Evolutionary conservation across 2,329 filamentous ascomycete genomes (phyloP).

Genomic region (Aspergillus japonicus): DNA sequence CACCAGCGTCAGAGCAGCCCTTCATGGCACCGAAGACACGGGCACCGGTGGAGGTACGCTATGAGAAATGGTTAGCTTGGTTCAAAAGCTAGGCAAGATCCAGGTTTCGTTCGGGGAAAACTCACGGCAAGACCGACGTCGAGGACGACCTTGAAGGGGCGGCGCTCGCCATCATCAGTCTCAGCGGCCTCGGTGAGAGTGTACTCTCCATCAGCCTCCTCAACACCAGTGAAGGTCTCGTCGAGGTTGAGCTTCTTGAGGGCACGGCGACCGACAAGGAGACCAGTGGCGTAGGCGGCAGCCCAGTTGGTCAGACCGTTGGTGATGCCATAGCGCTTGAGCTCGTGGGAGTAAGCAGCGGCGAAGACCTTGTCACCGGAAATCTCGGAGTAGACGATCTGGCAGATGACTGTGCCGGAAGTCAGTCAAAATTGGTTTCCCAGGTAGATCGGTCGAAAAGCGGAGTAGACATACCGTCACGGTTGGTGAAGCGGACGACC

Average conservation of each 20-base stretch:
- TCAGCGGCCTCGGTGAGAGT: constrained; percentile 91
- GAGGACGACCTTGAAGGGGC: constrained; percentile 98
- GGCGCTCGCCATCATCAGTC: constrained; percentile 80
- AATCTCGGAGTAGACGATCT: constrained; percentile 96
- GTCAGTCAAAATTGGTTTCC: not conserved
- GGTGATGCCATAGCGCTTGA: constrained; percentile 93
- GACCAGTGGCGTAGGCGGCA: constrained; percentile 92
- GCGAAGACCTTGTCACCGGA: constrained; percentile 95
- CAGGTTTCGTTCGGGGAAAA: no score
- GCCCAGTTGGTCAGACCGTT: constrained; percentile 99
- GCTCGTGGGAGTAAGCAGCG: constrained; percentile 94
- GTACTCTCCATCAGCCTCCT: constrained; percentile 96
- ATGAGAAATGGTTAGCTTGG: no score
- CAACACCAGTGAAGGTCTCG: constrained; percentile 89
- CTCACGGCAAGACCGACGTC: constrained; percentile 81
- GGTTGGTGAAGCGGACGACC: constrained; percentile 99
- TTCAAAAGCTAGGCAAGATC: no score
- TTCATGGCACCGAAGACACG: constrained; percentile 99
- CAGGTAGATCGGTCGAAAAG: no score
- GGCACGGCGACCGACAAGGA: constrained; percentile 93
- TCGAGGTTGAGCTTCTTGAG: constrained; percentile 96
- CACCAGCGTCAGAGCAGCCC: constrained; percentile 97
- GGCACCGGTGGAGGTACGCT: constrained; percentile 92
- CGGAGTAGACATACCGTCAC: constrained; percentile 31
- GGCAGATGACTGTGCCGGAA: constrained; percentile 66